Conservation (phyloP, 305 asterid species). For the Plantago rigida region DNA sequence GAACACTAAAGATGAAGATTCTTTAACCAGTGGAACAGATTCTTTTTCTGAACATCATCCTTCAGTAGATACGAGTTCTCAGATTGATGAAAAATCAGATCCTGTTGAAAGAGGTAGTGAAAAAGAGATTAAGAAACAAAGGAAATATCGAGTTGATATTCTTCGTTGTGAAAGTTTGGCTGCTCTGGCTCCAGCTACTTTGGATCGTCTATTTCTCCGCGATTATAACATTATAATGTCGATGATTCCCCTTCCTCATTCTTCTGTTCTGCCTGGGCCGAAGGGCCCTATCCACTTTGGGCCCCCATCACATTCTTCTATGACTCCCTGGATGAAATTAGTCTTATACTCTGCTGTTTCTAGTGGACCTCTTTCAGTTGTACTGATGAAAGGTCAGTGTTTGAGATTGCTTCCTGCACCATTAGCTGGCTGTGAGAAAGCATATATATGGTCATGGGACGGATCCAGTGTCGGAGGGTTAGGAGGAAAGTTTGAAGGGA, state of each 20-base stretch:
- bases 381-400: conserved; percentile 88
- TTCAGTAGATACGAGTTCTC: conserved; percentile 33
- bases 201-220: conserved; percentile 87
- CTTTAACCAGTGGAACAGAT: conserved; percentile 36
- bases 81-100: conserved; percentile 37
- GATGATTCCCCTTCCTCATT: conserved; percentile 94
- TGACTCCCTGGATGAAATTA: conserved; percentile 99
- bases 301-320: conserved; percentile 88
- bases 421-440: conserved; percentile 94
- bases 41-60: conserved; percentile 37
- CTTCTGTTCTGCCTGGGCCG: conserved; percentile 90
- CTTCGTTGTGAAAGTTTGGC: conserved; percentile 99
- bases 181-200: conserved; percentile 74
- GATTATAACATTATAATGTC: conserved; percentile 89
- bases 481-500: conserved; percentile 87
- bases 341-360: conserved; percentile 65
- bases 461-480: conserved; percentile 81
- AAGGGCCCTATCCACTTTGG: conserved; percentile 98
- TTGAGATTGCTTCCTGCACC: conserved; percentile 95
- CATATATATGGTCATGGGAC: conserved; percentile 98
- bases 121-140: conserved; percentile 47
- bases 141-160: conserved; percentile 72
- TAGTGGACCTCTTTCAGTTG: conserved; percentile 93
- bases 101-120: conserved; percentile 43
- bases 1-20: conserved; percentile 28